Conservation (phyloP, 1,284 basidiomycete species). For the Malassezia equina region DNA sequence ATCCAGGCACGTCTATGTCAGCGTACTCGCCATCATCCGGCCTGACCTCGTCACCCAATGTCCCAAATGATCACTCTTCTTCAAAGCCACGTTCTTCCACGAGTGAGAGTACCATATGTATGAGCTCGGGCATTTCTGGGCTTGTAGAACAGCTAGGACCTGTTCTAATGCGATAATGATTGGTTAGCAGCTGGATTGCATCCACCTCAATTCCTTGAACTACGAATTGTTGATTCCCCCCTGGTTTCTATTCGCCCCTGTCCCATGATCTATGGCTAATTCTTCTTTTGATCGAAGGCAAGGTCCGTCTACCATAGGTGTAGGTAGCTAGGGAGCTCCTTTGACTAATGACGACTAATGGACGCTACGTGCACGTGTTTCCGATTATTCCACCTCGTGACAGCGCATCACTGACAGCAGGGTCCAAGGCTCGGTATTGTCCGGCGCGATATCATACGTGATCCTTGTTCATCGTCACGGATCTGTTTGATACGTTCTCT, state of each 20-base stretch:
- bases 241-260: too few relatives aligned
- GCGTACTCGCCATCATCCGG: neutral
- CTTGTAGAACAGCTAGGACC: neutral
- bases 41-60: neutral
- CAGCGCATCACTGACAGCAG: neutral
- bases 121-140: neutral
- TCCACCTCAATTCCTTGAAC: neutral
- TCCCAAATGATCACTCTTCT: neutral
- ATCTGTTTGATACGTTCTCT: neutral
- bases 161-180: neutral
- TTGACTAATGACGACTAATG: slow-evolving; percentile 1
- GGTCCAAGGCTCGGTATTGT: neutral
- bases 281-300: too few relatives aligned
- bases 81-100: neutral
- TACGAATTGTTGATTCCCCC: neutral
- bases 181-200: neutral
- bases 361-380: neutral
- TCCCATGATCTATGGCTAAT: too few relatives aligned
- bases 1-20: neutral
- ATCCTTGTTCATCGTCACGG: neutral
- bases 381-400: neutral
- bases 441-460: neutral
- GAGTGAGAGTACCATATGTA: neutral
- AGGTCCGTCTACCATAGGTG: too few relatives aligned
- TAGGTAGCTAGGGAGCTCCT: too few relatives aligned